Conservation (phyloP, 2,329 filamentous ascomycete genomes). For the Myrmaecium sp. region DNA sequence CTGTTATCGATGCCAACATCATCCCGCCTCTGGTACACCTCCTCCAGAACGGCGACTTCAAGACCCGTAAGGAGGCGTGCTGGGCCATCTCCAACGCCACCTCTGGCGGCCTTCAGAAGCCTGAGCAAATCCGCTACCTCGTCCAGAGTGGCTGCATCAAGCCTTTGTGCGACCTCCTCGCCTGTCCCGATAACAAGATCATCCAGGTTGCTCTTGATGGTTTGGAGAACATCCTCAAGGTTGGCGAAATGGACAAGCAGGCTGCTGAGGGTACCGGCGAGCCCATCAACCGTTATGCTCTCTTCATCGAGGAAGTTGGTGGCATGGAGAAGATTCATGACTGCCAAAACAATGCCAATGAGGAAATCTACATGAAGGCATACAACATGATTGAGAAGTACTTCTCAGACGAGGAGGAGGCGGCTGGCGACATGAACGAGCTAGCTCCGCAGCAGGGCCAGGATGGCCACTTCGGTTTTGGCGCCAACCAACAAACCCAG, state of each 20-base stretch:
- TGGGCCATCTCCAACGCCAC: conserved; percentile 99
- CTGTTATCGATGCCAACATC: conserved; percentile 92
- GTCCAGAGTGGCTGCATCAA: conserved; percentile 92
- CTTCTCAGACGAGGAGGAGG: conserved; percentile 95
- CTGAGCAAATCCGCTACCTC: conserved; percentile 92
- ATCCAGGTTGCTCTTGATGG: conserved; percentile 97
- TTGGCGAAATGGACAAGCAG: conserved; percentile 97
- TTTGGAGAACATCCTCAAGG: conserved; percentile 98
- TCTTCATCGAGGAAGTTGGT: conserved; percentile 96
- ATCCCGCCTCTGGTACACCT: conserved; percentile 93
- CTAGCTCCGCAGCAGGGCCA: conserved; percentile 55
- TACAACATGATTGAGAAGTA: conserved; percentile 99
- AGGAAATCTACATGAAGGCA: conserved; percentile 99
- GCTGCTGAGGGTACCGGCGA: conserved; percentile 56
- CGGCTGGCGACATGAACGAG: conserved; percentile 57
- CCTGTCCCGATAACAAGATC: conserved; percentile 98
- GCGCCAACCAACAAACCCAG: conserved; percentile 42
- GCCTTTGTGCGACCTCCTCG: conserved; percentile 84
- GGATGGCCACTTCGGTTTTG: conserved; percentile 65
- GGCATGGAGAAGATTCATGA: conserved; percentile 99
- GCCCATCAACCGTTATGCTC: conserved; percentile 81
- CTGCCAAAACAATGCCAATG: conserved; percentile 99
- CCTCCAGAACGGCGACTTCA: conserved; percentile 90
- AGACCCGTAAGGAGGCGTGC: conserved; percentile 98
- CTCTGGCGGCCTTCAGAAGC: conserved; percentile 93